Evolutionary conservation across 2,329 filamentous ascomycete genomes (phyloP).

Genomic region (Sporothrix inflata): DNA sequence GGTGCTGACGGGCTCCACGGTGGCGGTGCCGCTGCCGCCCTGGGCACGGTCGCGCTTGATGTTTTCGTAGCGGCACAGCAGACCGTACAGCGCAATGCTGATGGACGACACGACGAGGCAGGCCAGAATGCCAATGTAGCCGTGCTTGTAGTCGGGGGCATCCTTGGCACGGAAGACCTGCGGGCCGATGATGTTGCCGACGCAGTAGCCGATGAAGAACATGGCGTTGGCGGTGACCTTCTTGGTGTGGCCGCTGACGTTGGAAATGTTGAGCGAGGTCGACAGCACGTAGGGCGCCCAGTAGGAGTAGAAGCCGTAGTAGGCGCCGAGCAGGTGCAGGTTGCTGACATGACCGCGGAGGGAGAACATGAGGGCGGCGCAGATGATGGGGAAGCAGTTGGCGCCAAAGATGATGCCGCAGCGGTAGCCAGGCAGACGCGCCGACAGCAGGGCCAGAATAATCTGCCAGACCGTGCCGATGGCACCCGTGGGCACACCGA

Average conservation of each 20-base stretch:
- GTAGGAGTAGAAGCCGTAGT: conserved; percentile 28
- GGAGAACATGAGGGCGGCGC: conserved; percentile 26
- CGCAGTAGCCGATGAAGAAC: conserved; percentile 41
- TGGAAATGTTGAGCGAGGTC: conserved; percentile 47
- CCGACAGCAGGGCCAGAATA: neutral
- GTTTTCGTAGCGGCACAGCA: conserved; percentile 54
- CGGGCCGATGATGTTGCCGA: conserved; percentile 60
- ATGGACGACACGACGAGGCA: conserved; percentile 43
- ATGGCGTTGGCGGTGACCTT: conserved; percentile 29
- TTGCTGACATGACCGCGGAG: conserved; percentile 14
- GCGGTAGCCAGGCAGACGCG: conserved; percentile 5
- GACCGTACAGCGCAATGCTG: conserved; percentile 37
- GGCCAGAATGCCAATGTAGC: conserved; percentile 59
- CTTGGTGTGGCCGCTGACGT: conserved; percentile 30
- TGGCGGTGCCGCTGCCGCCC: conserved; percentile 35
- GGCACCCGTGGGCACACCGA: conserved; percentile 45
- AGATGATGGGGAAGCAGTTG: conserved; percentile 24
- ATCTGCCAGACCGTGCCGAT: conserved; percentile 36
- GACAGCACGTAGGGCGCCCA: conserved; percentile 24
- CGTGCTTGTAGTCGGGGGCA: conserved; percentile 54
- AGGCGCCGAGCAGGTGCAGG: conserved; percentile 19
- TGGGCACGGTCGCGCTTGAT: conserved; percentile 37
- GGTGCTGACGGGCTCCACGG: conserved; percentile 34
- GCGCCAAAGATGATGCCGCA: conserved; percentile 14
- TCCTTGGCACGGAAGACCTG: conserved; percentile 59